A percentile compares a stretch with the other conserved stretches of the same genome.
Conservation (phyloP, 768 basidiomycete species). For the Termitomyces sp. region DNA sequence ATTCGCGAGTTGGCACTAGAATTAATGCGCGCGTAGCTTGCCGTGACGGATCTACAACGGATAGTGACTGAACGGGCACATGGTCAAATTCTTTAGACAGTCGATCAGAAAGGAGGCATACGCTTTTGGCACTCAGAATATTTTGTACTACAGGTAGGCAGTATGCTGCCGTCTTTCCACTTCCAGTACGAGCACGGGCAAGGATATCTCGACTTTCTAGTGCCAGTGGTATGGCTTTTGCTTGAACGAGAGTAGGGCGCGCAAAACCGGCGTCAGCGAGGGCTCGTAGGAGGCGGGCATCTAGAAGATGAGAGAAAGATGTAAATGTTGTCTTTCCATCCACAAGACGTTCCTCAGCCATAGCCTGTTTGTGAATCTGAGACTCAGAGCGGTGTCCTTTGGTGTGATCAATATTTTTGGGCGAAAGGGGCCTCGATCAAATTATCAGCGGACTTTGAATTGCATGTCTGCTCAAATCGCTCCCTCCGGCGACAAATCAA, state of each 20-base stretch:
- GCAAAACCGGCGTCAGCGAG: conserved; percentile 89
- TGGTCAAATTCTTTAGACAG: conserved; percentile 2
- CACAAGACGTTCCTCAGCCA: conserved; percentile 42
- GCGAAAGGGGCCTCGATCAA: conserved; percentile 3
- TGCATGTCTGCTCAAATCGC: conserved; percentile 13
- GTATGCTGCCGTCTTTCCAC: conserved; percentile 96
- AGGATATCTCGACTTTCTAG: conserved; percentile 88
- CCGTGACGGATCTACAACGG: conserved; percentile 31
- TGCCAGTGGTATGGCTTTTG: conserved; percentile 87
- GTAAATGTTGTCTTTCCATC: conserved; percentile 47
- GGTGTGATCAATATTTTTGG: not conserved
- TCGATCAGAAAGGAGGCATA: conserved; percentile 27
- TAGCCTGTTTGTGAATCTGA: conserved; percentile 11
- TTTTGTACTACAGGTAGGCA: conserved; percentile 89
- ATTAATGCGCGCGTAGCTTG: conserved; percentile 71
- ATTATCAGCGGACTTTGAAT: conserved; percentile 21
- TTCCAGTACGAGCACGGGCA: conserved; percentile 91
- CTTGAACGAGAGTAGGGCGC: conserved; percentile 87
- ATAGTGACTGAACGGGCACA: conserved; percentile 26
- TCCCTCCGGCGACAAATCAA: conserved; percentile 18
- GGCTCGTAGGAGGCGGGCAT: conserved; percentile 79
- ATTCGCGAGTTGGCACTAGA: conserved; percentile 86
- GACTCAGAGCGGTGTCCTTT: too few species aligned
- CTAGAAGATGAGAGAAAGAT: conserved; percentile 72
- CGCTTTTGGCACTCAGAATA: conserved; percentile 73